A percentile compares a stretch with the other conserved stretches of the same genome.
phyloP scores from a whole-genome alignment of 495 filamentous ascomycete species.

The Neurospora tetraspora region DNA sequence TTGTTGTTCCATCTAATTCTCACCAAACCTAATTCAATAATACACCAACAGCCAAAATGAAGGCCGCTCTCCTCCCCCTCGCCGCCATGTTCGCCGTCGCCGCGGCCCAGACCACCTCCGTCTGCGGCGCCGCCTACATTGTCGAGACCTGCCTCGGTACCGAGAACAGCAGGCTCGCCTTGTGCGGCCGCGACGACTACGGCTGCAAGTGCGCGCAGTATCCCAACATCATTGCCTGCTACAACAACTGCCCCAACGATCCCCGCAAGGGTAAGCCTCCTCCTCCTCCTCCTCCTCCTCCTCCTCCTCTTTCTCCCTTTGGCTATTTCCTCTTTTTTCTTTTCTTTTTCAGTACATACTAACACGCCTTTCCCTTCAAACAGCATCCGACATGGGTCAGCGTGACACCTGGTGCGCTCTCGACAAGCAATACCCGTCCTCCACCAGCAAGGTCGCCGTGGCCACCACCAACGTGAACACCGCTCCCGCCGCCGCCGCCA shows the following conservation, averaged over 20 bases:
- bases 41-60: constrained; percentile 22
- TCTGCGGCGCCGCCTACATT: constrained; percentile 33
- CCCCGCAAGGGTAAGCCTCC: constrained; percentile 13
- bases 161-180: constrained; percentile 27
- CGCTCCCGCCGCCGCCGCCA: not conserved
- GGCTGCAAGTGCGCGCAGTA: constrained; percentile 30
- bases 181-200: constrained; percentile 28
- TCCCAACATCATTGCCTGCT: constrained; percentile 32
- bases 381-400: constrained; percentile 18
- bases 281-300: not conserved
- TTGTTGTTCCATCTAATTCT: not conserved
- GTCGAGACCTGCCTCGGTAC: constrained; percentile 32
- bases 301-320: not conserved
- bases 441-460: constrained; percentile 6
- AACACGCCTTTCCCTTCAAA: not conserved
- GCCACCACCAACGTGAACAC: constrained; percentile 1
- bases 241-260: constrained; percentile 41
- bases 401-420: constrained; percentile 32
- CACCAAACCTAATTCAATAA: not conserved
- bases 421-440: constrained; percentile 25
- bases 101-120: constrained; percentile 16
- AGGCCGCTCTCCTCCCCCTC: constrained; percentile 20
- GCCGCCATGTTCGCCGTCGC: constrained; percentile 23
- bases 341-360: not conserved
- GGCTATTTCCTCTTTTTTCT: not conserved